phyloP scores from a whole-genome alignment of 2,329 filamentous ascomycete species.

The Hirsutella thompsonii region DNA sequence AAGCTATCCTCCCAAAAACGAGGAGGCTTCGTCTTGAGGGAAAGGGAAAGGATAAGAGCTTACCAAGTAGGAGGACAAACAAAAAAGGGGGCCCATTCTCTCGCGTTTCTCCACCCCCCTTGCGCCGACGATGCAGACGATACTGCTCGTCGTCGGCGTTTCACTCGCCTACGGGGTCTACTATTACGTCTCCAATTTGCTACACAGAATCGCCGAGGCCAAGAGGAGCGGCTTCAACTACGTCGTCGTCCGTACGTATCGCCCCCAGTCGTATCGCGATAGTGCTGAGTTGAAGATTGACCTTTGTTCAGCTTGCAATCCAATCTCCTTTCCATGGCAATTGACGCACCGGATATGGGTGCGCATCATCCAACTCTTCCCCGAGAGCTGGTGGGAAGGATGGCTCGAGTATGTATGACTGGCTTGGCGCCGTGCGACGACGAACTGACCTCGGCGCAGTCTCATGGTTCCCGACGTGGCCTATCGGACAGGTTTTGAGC shows the following conservation, averaged over 20 bases:
- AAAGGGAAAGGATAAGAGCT: background rate
- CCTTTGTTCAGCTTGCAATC: slow-evolving; percentile 15
- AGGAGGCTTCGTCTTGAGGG: too few species aligned
- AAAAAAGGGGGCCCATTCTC: background rate
- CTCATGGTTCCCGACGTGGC: slow-evolving; percentile 46
- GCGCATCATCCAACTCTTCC: slow-evolving; percentile 41
- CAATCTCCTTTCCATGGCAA: slow-evolving; percentile 42
- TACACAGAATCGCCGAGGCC: slow-evolving; percentile 33
- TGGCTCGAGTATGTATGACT: slow-evolving; percentile 50
- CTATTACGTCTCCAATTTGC: slow-evolving; percentile 19
- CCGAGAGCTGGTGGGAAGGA: slow-evolving; percentile 38
- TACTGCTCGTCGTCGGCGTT: slow-evolving; percentile 20
- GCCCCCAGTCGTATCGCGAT: background rate
- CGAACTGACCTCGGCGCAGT: slow-evolving; percentile 17
- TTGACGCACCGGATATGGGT: slow-evolving; percentile 40
- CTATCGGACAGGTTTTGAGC: slow-evolving; percentile 40
- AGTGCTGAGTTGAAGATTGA: too few species aligned
- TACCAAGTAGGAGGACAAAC: background rate
- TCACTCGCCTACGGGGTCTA: slow-evolving; percentile 21
- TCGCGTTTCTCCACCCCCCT: background rate
- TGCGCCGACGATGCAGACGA: slow-evolving; percentile 14
- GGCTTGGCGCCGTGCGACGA: background rate
- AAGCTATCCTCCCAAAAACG: too few species aligned
- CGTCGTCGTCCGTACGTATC: slow-evolving; percentile 36
- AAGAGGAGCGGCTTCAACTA: slow-evolving; percentile 39